Conservation (phyloP, 371 early-diverging fungal species). For the Nematocida sp. region DNA sequence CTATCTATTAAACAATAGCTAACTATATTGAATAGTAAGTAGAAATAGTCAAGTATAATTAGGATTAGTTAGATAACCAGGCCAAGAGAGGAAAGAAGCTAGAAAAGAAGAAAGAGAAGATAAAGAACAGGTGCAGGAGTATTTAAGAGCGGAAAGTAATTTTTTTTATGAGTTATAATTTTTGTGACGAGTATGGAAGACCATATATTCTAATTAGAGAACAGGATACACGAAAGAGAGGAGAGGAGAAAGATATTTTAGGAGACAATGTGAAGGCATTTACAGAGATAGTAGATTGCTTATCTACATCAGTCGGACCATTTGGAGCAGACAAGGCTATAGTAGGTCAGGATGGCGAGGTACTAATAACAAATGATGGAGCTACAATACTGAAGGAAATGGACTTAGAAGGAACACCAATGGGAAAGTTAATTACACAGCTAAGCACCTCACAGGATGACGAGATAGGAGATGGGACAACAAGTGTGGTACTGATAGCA, state of each 20-base stretch:
- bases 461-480: constrained; percentile 99
- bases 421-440: constrained; percentile 91
- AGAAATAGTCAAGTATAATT: background rate
- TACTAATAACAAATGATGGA: constrained; percentile 98
- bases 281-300: constrained; percentile 25
- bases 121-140: background rate
- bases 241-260: constrained; percentile 42
- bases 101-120: background rate
- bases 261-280: constrained; percentile 40
- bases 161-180: constrained; percentile 46
- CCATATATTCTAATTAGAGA: constrained; percentile 47
- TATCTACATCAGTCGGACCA: constrained; percentile 88
- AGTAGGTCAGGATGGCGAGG: constrained; percentile 93
- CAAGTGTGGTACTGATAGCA: constrained; percentile 94
- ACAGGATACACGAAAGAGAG: constrained; percentile 38
- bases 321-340: constrained; percentile 95
- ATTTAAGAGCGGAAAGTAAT: constrained; percentile 7
- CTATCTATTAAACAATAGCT: no score
- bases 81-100: background rate
- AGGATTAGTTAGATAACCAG: background rate
- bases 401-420: constrained; percentile 90
- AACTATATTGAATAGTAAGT: no score
- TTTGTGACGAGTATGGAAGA: constrained; percentile 51
- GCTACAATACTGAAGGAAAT: constrained; percentile 97
- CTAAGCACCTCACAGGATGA: constrained; percentile 96